Evolutionary conservation across 208 protist genomes (phyloP), one percentile per base, ranked within the genome.

Genomic region (Acanthamoeba culbertsoni): DNA sequence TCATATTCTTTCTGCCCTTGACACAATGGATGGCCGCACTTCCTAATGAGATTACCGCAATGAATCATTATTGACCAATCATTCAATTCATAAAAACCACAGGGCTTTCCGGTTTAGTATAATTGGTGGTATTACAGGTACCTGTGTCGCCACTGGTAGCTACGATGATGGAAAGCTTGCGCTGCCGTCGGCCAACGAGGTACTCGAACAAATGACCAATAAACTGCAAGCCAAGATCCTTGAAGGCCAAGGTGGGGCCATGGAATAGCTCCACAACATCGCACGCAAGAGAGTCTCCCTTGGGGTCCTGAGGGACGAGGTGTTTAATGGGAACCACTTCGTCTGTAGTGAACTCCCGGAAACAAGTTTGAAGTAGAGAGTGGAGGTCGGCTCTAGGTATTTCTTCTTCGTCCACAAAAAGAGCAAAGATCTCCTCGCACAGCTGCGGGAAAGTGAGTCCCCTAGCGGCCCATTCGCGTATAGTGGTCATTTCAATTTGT

Each of bases 211-310:
- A 92, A 68, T 96, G 94, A 20, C 96, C 96, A 16, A 98, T 51
- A 28, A 97, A 96, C 63, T 97, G 96, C 65, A 98, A 93, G 35
- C 96, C 96, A 3, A 98, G 95, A 91, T 98, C 97, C 88, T 98
- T 98, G 94, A 97, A 98, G 10, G 96, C 95, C 90, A 95, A 95
- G 14, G 96, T 98, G 59, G 97, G 97, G 0, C 97, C 97, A 79
- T 98, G 96, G 86, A 97, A 97, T 37, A 97, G 94, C 75, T 98
- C 97, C 33, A 96, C 79, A 20, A 97, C 62, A 12, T 86, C 42
- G 23, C 93, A 35, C 23, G 88, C 93, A 14, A 46, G 62, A 53
- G 14, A 51, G 8, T 91, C 45, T 7, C 6, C n/a, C 7, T 46
- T 23, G 31, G 16, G 40, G 12, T n/a, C n/a, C n/a, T 40, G 63